Conservation (phyloP, 1,284 basidiomycete species). For the Gymnopus androsaceus region DNA sequence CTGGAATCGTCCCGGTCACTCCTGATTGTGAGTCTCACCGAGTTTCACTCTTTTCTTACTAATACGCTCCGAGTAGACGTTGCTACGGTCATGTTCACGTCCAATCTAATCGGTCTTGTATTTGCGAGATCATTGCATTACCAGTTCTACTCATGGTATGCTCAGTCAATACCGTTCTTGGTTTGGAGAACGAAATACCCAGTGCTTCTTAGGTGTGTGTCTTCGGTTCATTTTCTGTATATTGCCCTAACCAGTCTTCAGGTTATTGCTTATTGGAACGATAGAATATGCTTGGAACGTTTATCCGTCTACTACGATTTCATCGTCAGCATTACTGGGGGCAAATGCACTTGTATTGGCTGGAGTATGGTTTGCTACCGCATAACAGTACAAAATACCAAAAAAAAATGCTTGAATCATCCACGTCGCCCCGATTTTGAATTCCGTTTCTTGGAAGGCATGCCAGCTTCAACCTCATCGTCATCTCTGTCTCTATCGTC, state of each 20-base stretch:
- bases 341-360: constrained; percentile 61
- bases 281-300: constrained; percentile 90
- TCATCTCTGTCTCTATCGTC: constrained; percentile 87
- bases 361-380: constrained; percentile 56
- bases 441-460: constrained; percentile 60
- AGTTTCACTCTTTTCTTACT: neutral
- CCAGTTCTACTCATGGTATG: constrained; percentile 99
- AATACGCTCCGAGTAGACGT: constrained; percentile 57
- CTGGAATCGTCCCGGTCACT: constrained; percentile 46
- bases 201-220: constrained; percentile 53
- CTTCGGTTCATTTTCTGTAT: constrained; percentile 10
- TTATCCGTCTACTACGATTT: constrained; percentile 77
- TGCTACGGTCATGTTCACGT: constrained; percentile 82
- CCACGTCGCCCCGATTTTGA: constrained; percentile 51
- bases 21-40: constrained; percentile 56
- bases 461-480: constrained; percentile 80
- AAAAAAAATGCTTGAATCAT: neutral
- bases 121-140: constrained; percentile 97
- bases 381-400: neutral
- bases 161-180: constrained; percentile 88
- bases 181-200: constrained; percentile 75
- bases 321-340: constrained; percentile 63
- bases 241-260: neutral
- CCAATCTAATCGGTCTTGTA: constrained; percentile 89
- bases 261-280: constrained; percentile 53